Base-by-base conservation (phyloP, 75 land plant genomes). In the Pinus taeda region DNA sequence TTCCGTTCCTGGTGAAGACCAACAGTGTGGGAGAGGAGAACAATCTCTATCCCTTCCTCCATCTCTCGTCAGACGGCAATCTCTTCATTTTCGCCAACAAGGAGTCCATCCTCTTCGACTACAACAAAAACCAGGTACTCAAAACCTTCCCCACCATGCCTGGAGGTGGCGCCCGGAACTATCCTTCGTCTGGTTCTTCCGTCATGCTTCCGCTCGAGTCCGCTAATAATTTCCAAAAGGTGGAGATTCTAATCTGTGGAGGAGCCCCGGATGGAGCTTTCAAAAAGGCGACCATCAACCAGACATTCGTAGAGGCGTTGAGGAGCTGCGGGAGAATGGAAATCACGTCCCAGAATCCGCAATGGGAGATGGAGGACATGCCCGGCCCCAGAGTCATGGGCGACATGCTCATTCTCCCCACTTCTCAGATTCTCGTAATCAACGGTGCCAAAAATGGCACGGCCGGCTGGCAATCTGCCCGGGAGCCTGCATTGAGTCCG, bases 371-470 rank as follows among this genome's bases (percentile, higher is more conserved):
- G 88, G 86, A 87, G 79, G 75, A 73, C 13, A 93, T 91, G 96
- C 93, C 96, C 20, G 62, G 55, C 53, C 66, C 84, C 24, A 69
- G 93, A 45, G 89, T 89, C 61, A 93, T 91, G 95, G 86, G 90
- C 13, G 91, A 93, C 79, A 91, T 93, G 96, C 65, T 83, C 26
- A 49, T 87, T 42, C 82, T 93, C 0, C 93, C 96, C 2, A 86
- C 80, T 18, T 88, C 88, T 18, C 75, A 83, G 33, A 92, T 89
- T 33, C 81, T 91, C 76, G 80, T 93, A 49, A 88, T 93, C 76
- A 91, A 93, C 57, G 93, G 93, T 13, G 93, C 85, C 2, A 55
- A 56, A 4, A 9, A 60, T 4, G 96, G 93, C 1, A 78, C 85
- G 6, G 91, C 93, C 26, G 96, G 93, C 18, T 91, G 92, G 93